Conservation (phyloP, 2,329 filamentous ascomycete genomes). For the Metarhizium robertsii region DNA sequence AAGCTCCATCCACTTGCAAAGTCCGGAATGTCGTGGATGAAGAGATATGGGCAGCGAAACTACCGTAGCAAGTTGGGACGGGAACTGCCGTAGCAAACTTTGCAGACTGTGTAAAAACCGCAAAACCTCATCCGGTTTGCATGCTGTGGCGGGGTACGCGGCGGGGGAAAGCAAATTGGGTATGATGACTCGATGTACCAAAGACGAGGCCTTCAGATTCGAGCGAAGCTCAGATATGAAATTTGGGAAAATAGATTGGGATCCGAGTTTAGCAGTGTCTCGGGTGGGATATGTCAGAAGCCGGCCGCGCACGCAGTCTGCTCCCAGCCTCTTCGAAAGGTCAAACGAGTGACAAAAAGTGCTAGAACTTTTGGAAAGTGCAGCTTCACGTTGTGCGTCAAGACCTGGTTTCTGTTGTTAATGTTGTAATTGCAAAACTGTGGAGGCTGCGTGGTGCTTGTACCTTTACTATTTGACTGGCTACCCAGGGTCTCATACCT, state of each 20-base stretch:
- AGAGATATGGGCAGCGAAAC: constrained; percentile 72
- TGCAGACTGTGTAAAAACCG: constrained; percentile 75
- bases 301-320: constrained; percentile 38
- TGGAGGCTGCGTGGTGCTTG: neutral
- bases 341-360: constrained; percentile 67
- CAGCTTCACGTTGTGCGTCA: constrained; percentile 10
- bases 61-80: constrained; percentile 58
- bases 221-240: constrained; percentile 53
- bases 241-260: constrained; percentile 37
- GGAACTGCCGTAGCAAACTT: constrained; percentile 60
- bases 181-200: constrained; percentile 74
- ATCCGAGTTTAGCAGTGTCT: constrained; percentile 20
- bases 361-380: constrained; percentile 8
- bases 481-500: constrained; percentile 74
- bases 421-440: neutral
- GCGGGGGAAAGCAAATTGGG: constrained; percentile 82
- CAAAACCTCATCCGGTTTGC: constrained; percentile 63
- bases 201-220: constrained; percentile 46
- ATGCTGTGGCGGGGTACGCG: constrained; percentile 61
- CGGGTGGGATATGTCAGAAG: constrained; percentile 39
- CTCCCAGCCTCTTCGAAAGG: constrained; percentile 53
- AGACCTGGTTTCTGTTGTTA: constrained; percentile 1
- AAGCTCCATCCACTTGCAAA: constrained; percentile 79
- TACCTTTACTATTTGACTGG: constrained; percentile 27
- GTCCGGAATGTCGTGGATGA: constrained; percentile 63